A percentile compares a stretch with the other conserved stretches of the same genome.
Conservation (phyloP, 2,329 filamentous ascomycete species). For the Nemania sp. region DNA sequence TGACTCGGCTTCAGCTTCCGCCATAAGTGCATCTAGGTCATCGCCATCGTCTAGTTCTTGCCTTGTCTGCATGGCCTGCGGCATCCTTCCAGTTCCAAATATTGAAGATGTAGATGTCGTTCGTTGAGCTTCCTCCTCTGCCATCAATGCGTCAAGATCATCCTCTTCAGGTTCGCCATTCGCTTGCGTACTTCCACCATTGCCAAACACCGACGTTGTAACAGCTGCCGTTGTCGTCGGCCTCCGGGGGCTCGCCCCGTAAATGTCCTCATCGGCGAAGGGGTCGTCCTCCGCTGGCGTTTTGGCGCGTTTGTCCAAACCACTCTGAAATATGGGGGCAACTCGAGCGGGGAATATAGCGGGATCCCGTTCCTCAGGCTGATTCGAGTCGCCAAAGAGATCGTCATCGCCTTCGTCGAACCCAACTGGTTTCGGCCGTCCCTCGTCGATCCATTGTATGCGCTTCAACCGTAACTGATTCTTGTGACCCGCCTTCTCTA, state of each 20-base stretch:
- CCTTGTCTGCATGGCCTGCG: constrained; percentile 12
- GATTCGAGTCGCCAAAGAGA: constrained; percentile 44
- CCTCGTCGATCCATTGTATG: constrained; percentile 85
- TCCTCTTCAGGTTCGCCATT: constrained; percentile 53
- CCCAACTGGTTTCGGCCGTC: constrained; percentile 63
- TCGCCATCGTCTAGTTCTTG: constrained; percentile 53
- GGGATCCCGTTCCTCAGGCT: constrained; percentile 46
- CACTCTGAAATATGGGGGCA: constrained; percentile 56
- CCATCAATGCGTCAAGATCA: constrained; percentile 65
- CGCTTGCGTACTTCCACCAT: constrained; percentile 35
- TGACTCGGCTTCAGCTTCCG: constrained; percentile 46
- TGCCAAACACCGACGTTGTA: constrained; percentile 43
- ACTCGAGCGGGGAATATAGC: constrained; percentile 51
- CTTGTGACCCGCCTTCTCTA: constrained; percentile 93
- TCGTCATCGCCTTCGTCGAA: constrained; percentile 47
- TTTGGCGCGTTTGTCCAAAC: constrained; percentile 47
- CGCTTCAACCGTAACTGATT: constrained; percentile 80
- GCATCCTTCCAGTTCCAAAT: constrained; percentile 38
- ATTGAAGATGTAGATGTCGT: constrained; percentile 37
- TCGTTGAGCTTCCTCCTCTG: constrained; percentile 58
- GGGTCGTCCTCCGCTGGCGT: constrained; percentile 53
- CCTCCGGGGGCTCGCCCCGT: constrained; percentile 63
- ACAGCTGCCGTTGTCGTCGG: constrained; percentile 41
- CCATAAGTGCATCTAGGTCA: constrained; percentile 58
- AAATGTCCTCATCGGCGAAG: constrained; percentile 64